Conservation (phyloP, 176 grass and related monocot genomes). For the Avena atlantica region DNA sequence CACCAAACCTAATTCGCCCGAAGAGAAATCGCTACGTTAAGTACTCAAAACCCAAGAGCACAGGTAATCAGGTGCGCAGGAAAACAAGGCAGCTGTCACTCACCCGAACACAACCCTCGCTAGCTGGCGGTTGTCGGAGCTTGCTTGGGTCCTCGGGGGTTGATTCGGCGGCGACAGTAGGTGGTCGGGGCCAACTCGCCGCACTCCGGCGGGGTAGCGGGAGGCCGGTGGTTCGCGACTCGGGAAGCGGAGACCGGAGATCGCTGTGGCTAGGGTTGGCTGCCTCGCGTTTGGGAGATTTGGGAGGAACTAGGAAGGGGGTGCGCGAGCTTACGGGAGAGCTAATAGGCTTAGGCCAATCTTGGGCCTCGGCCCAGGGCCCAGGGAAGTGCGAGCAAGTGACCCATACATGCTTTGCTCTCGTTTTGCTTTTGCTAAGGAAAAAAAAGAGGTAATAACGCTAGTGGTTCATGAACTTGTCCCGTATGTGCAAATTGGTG, state of each 20-base stretch:
- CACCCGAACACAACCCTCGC: conserved; percentile 9
- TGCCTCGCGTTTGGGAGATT: conserved; percentile 1
- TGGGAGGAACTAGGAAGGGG: neutral
- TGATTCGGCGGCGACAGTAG: neutral
- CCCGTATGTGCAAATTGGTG: no score
- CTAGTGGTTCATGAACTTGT: no score
- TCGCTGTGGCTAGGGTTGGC: conserved; percentile 18
- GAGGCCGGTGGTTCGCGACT: neutral
- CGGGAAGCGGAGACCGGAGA: neutral
- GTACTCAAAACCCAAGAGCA: neutral
- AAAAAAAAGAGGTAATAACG: no score
- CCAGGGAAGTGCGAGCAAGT: no score
- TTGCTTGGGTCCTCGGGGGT: neutral
- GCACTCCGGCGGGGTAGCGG: neutral
- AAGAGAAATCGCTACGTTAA: neutral
- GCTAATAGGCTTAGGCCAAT: no score
- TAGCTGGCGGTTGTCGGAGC: conserved; percentile 2
- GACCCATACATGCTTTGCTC: neutral
- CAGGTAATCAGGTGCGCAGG: neutral
- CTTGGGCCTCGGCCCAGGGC: no score
- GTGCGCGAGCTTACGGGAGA: neutral
- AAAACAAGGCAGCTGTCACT: neutral
- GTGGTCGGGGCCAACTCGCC: neutral
- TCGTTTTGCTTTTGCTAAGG: neutral
- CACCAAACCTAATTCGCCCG: neutral